Evolutionary conservation across 495 filamentous ascomycete genomes (phyloP), one percentile per base, ranked within the genome.

Genomic region (Neurospora terricola): DNA sequence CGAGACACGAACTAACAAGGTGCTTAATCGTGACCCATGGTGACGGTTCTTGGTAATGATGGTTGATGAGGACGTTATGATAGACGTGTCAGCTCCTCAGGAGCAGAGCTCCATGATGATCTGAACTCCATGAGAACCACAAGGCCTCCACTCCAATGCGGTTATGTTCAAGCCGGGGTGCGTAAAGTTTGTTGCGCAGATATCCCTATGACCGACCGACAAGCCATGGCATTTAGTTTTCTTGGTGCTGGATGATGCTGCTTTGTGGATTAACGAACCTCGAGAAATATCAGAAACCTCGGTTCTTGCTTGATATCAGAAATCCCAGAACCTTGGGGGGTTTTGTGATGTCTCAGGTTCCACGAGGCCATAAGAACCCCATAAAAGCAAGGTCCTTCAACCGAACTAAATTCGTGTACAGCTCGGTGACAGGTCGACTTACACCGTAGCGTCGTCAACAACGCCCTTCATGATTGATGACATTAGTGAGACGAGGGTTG

Each of bases 261-360:
- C 23, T 23, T 30, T 30, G 48, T 30, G 48, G 23, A 59, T 62
- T 62, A 62, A 62, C 23, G 48, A 11, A 30, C 48, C 48, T 62
- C 16, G 48, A 62, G 11, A 62, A 16, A 18, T 16, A 62, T 27
- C 27, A 34, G 12, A 23, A 16, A 34, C 14, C 54, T 62, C 16
- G 27, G 12, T 62, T 62, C 23, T 62, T 62, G 3, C 54, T 62
- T 62, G 54, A 62, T 30, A 8, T 62, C 7, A 62, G 12, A 30
- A 27, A 59, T 59, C 48, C 48, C 48, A 30, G 48, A 59, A 59
- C 11, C 11, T 59, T 59, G 70, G 72, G 69, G 72, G 45, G 37
- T 69, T 70, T 11, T 48, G 12, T 71, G 30, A 38, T 42, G 72
- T 71, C 71, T 73, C 72, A 71, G 72, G 66, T 71, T 40, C 21